phyloP scores from a whole-genome alignment of 805 yeast genomes.

The Brettanomyces anomalus region DNA sequence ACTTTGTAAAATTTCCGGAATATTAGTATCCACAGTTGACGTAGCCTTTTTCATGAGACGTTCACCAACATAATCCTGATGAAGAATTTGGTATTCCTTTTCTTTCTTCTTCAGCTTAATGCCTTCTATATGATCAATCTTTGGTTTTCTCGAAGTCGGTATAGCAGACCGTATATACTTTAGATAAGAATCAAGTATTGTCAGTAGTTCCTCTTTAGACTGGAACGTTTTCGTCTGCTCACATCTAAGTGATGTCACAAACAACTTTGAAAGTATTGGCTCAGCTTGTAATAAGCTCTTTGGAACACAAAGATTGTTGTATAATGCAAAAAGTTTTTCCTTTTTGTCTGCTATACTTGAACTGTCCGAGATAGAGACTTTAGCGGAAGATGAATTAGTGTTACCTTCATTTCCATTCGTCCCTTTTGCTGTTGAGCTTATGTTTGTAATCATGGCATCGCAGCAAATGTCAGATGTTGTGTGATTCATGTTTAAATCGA shows the following conservation, averaged over 20 bases:
- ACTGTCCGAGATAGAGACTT: background rate
- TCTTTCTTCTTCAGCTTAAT: slow-evolving; percentile 11
- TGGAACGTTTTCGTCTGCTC: slow-evolving; percentile 4
- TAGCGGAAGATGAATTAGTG: background rate
- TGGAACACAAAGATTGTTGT: slow-evolving; percentile 3
- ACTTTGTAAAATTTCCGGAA: slow-evolving; percentile 19
- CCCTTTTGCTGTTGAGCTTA: background rate
- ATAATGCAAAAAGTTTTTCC: background rate
- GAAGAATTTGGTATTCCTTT: slow-evolving; percentile 7
- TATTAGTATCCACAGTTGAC: slow-evolving; percentile 8
- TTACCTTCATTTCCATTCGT: background rate
- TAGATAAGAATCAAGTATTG: slow-evolving; percentile 7
- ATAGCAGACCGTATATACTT: slow-evolving; percentile 9
- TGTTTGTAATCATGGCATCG: too few species aligned
- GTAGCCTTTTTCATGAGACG: background rate
- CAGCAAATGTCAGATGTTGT: background rate
- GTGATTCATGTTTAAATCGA: background rate
- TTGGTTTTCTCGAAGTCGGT: slow-evolving; percentile 7
- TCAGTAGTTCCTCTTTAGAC: slow-evolving; percentile 11
- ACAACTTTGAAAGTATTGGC: background rate
- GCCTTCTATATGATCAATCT: slow-evolving; percentile 13
- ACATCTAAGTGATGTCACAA: background rate
- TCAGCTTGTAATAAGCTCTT: background rate
- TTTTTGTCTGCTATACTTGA: background rate
- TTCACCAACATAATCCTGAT: slow-evolving; percentile 1